Base-by-base conservation (phyloP, 148 eudicot species). In the Arbutus unedo region DNA sequence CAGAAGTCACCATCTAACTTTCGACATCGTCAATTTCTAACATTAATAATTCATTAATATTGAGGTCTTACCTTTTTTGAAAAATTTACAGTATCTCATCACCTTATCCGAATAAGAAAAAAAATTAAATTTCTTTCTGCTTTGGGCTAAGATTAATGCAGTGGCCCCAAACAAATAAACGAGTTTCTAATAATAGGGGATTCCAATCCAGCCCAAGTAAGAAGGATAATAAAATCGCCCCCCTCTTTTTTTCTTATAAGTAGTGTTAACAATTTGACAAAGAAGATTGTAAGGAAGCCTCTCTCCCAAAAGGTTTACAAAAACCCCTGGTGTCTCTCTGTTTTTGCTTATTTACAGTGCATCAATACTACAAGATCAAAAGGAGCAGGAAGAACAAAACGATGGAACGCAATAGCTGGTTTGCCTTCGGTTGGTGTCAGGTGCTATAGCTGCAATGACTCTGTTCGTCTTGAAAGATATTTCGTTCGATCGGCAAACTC, bases 401-500 rank as follows among this genome's bases (percentile, higher is more conserved):
- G 4, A 23, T 23, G 38, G 3, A 3, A 64, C 53, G 53, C 4
- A 23, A 23, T 21, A 23, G 72, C 2, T 86, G 88, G 88, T 88
- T 85, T 78, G 56, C 79, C 6, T 2, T 88, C 1, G 90, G 90
- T 81, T 86, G 38, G 66, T 79, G 16, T 83, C 85, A 4, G 23
- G 86, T 0, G 4, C 3, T 0, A 79, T 83, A 19, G 90, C 85
- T 51, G 84, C 60, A 10, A 86, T 80, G 53, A 4, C 82, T 8
- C 80, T 79, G 9, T 62, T 88, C 48, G 44, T 77, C 55, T 60
- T 41, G 78, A 88, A 72, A 70, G 88, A 84, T 76, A 80, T 88
- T 10, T 86, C 70, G 86, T 0, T 50, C 41, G 83, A 85, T 70
- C 83, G 86, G 53, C 43, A 62, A 4, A 76, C 77, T n/a, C 78